Evolutionary conservation across 2,329 filamentous ascomycete genomes (phyloP).

Genomic region (Cadophora sp.): DNA sequence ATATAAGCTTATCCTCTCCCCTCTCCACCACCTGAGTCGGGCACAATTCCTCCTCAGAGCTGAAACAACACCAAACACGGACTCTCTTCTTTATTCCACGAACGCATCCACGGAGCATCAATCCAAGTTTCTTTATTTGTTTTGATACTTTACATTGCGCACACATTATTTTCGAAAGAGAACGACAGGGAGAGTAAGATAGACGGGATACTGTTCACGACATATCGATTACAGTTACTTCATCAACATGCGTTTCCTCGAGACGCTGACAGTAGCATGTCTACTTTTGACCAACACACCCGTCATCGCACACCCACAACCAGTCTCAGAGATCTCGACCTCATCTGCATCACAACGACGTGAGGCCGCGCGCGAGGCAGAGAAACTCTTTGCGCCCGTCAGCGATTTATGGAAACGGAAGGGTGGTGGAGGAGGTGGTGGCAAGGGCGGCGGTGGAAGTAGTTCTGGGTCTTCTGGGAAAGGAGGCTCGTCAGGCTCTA

Average conservation of each 20-base stretch:
- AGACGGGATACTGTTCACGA: neutral
- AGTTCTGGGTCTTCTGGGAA: constrained; percentile 25
- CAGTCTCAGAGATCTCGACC: constrained; percentile 25
- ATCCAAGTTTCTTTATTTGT: neutral
- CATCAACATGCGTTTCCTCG: constrained; percentile 33
- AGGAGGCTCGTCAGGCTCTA: constrained; percentile 26
- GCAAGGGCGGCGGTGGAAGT: constrained; percentile 47
- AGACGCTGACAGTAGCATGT: constrained; percentile 28
- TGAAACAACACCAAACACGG: constrained; percentile 1
- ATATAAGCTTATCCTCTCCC: neutral
- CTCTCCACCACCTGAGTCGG: neutral
- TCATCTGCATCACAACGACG: constrained; percentile 25
- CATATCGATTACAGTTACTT: neutral
- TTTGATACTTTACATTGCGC: constrained; percentile 11
- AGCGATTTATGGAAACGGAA: constrained; percentile 63
- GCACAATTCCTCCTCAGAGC: neutral
- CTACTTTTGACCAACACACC: constrained; percentile 30
- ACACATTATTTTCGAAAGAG: neutral
- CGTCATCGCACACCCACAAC: constrained; percentile 35
- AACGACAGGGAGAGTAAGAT: neutral
- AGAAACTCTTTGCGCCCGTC: constrained; percentile 21
- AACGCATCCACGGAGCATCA: constrained; percentile 1
- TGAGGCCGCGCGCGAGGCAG: constrained; percentile 25
- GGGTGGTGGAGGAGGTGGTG: constrained; percentile 63
- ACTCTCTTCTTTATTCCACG: constrained; percentile 3